Evolutionary conservation across 1,284 basidiomycete species (phyloP), one percentile per base, ranked within the genome.

Genomic region (Inonotus obliquus): DNA sequence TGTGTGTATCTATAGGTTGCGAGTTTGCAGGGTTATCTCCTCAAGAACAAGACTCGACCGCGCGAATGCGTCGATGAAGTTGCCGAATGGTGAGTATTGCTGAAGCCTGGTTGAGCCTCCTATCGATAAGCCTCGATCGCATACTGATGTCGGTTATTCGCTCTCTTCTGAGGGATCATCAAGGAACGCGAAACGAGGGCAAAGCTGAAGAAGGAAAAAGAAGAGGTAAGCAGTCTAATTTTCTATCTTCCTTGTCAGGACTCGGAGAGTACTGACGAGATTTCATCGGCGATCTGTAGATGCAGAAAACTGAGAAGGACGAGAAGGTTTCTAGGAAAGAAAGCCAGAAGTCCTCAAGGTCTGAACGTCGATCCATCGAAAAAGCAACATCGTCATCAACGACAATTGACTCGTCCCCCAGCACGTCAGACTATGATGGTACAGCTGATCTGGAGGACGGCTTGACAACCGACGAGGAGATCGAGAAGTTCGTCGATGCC

Each of bases 41-140:
- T 92, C 62, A 89, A 87, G 78, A 92, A 92, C 73, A 92, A 92
- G 80, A 87, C 91, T 17, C 84, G 91, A 29, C 91, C 90, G 32
- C 79, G 81, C 59, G 88, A 92, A 73, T 87, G 85, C 67, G 91
- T 91, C 21, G 86, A 89, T 19, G 91, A 92, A 73, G 88, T 90
- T 27, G 77, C 70, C 17, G 84, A 82, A 53, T 92, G 89, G 81
- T 81, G 63, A 60, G 56, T 37, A n/a, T 44, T 69, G 45, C 27
- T 37, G 27, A 29, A 19, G 29, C 13, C n/a, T 11, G 4, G 51
- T 52, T 27, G 19, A 52, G 32, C n/a, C n/a, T 19, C 23, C 54
- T 14, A 63, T 37, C 51, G 48, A 45, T 49, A 48, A 38, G 62
- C 19, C 41, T 25, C 39, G 61, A 32, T 41, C 27, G 17, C n/a